Conservation (phyloP, 2,329 filamentous ascomycete species). For the Aaosphaeria pasadenensis region DNA sequence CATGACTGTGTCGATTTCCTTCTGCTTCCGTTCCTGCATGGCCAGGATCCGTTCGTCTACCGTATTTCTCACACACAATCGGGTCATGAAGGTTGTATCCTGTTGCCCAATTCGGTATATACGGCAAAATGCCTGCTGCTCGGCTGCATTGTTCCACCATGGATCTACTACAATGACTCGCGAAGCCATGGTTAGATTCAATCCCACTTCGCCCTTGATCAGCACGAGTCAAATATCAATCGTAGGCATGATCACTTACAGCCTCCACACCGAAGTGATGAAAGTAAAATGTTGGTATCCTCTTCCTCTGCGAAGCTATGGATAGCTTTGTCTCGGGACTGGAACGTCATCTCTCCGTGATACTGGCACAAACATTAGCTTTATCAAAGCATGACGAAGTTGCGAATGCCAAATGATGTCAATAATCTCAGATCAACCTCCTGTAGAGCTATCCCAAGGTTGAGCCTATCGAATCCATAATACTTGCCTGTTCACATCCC, state of each 20-base stretch:
- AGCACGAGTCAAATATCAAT: background rate
- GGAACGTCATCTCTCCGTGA: constrained; percentile 48
- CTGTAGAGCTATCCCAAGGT: background rate
- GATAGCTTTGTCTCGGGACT: constrained; percentile 47
- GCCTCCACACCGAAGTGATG: constrained; percentile 57
- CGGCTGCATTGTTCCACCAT: constrained; percentile 59
- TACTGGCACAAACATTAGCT: constrained; percentile 27
- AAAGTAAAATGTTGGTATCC: constrained; percentile 49
- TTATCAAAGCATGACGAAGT: too few species aligned
- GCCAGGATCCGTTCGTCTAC: constrained; percentile 57
- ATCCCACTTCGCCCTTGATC: constrained; percentile 32
- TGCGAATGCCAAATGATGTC: too few species aligned
- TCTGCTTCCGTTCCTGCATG: constrained; percentile 56
- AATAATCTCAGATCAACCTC: too few species aligned
- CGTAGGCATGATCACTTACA: constrained; percentile 11
- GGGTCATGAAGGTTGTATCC: constrained; percentile 57
- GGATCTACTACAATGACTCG: constrained; percentile 49
- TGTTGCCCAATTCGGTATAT: constrained; percentile 64
- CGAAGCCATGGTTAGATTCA: constrained; percentile 59
- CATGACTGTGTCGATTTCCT: constrained; percentile 42
- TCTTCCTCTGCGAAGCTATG: constrained; percentile 43
- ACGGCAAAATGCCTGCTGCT: constrained; percentile 64
- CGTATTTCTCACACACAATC: constrained; percentile 54
- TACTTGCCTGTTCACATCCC: constrained; percentile 40
- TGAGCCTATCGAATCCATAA: background rate